phyloP scores from a whole-genome alignment of 2,329 filamentous ascomycete species.

The Trichoderma arundinaceum region DNA sequence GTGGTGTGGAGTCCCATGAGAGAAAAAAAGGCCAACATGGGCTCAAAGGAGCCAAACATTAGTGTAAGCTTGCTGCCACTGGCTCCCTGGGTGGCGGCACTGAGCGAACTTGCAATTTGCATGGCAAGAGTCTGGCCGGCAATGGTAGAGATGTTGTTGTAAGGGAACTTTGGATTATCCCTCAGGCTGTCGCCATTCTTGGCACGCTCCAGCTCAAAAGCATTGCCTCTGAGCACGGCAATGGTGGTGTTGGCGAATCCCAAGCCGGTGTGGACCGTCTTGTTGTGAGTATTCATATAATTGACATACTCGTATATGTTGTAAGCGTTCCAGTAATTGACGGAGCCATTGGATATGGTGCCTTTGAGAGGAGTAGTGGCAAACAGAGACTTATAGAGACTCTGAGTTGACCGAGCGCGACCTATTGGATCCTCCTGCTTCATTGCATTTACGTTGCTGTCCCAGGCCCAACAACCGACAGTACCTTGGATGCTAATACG shows the following conservation, averaged over 20 bases:
- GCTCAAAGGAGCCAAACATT: conserved; percentile 60
- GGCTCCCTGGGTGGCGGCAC: conserved; percentile 50
- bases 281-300: conserved; percentile 61
- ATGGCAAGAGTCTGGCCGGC: conserved; percentile 59
- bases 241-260: conserved; percentile 40
- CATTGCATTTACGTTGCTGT: conserved; percentile 40
- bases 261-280: conserved; percentile 50
- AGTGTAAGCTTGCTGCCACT: conserved; percentile 56
- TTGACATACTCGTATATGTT: conserved; percentile 60
- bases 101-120: conserved; percentile 52
- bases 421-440: conserved; percentile 37
- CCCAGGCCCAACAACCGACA: conserved; percentile 48
- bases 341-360: conserved; percentile 43
- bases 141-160: conserved; percentile 51
- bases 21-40: conserved; percentile 61
- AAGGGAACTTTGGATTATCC: conserved; percentile 44
- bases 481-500: conserved; percentile 48
- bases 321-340: conserved; percentile 57
- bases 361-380: conserved; percentile 45
- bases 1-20: conserved; percentile 54
- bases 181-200: conserved; percentile 62
- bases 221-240: conserved; percentile 64
- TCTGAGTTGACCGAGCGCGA: conserved; percentile 40
- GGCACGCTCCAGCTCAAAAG: conserved; percentile 69
- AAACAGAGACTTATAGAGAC: conserved; percentile 54